Percentiles rank a stretch among this genome's conserved stretches.
These are phyloP conservation scores for Diaporthe amygdali DNA, from an alignment of 2,329 filamentous ascomycete genomes.

Conservation along the genomic window DNA sequence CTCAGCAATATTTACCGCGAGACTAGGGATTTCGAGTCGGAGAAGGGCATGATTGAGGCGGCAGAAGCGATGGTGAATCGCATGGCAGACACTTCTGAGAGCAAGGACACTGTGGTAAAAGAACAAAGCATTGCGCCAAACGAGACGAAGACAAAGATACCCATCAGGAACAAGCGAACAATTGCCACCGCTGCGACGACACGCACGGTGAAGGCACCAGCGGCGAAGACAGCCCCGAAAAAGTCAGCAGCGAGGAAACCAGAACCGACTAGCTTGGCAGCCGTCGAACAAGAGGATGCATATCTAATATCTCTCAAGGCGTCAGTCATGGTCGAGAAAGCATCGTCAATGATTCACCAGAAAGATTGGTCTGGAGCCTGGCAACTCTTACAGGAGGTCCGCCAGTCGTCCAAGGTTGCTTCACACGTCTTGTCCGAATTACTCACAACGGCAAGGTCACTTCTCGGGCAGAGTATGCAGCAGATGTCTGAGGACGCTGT, in stretches of 20 bases:
- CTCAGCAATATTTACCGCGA: constrained; percentile 62
- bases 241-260: constrained; percentile 24
- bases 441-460: constrained; percentile 69
- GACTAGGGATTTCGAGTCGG: constrained; percentile 49
- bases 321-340: constrained; percentile 47
- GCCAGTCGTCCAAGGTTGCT: constrained; percentile 18
- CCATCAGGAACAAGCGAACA: constrained; percentile 35
- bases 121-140: constrained; percentile 35
- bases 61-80: constrained; percentile 54
- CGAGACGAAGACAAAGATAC: constrained; percentile 41
- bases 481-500: constrained; percentile 81
- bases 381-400: constrained; percentile 24
- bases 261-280: constrained; percentile 30
- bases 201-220: constrained; percentile 32
- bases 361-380: constrained; percentile 56
- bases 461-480: constrained; percentile 71
- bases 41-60: constrained; percentile 48
- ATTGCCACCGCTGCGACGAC: constrained; percentile 31
- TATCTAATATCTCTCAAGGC: constrained; percentile 44
- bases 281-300: constrained; percentile 32
- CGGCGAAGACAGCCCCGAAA: constrained; percentile 26
- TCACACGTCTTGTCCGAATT: constrained; percentile 48
- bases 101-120: background rate
- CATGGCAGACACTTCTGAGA: constrained; percentile 31
- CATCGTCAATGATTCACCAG: constrained; percentile 50